Conservation (phyloP, 148 eudicot species). For the Nyssa sinensis region DNA sequence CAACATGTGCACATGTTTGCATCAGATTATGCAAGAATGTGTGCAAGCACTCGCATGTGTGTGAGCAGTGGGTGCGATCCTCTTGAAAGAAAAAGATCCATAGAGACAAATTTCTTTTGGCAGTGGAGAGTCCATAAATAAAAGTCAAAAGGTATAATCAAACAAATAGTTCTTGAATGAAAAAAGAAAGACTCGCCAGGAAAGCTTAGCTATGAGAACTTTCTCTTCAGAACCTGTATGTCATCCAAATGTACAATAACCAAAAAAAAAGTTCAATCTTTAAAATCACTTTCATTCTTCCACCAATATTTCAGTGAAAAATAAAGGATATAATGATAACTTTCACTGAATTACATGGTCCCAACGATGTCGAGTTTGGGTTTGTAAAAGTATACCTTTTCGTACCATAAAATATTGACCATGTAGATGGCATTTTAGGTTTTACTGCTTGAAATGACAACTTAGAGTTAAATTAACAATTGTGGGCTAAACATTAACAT, state of each 20-base stretch:
- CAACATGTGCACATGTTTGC: conserved; percentile 9
- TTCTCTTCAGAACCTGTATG: conserved; percentile 4
- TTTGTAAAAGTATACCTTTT: neutral
- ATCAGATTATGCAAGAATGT: conserved; percentile 8
- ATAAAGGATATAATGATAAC: neutral
- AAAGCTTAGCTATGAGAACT: conserved; percentile 14
- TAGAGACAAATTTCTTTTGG: conserved; percentile 19
- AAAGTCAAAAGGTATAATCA: conserved; percentile 12
- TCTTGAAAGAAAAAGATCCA: conserved; percentile 21
- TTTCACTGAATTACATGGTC: conserved; percentile 6
- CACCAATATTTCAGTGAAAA: conserved; percentile 26
- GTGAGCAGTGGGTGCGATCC: conserved; percentile 14
- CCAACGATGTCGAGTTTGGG: neutral
- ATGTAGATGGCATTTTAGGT: neutral
- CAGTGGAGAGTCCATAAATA: conserved; percentile 29
- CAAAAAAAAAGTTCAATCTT: conserved; percentile 10
- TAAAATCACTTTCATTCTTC: conserved; percentile 14
- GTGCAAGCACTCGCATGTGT: conserved; percentile 7
- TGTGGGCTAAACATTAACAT: neutral
- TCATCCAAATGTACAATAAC: conserved; percentile 7
- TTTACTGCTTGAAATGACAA: neutral
- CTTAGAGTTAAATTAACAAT: neutral
- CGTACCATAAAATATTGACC: neutral
- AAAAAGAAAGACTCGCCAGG: conserved; percentile 6
- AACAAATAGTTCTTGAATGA: conserved; percentile 18